Evolutionary conservation across 1,284 basidiomycete genomes (phyloP), one percentile per base, ranked within the genome.

Genomic region (Irpex sp.): DNA sequence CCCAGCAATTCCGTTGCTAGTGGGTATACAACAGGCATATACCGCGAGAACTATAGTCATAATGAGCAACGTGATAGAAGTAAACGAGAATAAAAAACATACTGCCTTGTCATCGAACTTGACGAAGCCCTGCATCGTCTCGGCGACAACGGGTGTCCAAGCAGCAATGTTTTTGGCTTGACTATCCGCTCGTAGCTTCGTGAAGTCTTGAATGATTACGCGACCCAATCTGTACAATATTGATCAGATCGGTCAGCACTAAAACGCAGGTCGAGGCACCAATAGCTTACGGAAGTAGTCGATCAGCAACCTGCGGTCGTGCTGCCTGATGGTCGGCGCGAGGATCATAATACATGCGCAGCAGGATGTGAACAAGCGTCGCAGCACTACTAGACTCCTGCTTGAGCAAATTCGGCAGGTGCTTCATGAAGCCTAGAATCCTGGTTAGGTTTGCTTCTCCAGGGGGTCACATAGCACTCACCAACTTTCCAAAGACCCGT

Each of bases 401-500:
- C 77, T 99, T 98, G 64, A 99, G 81, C 57, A 99, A 83, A 77
- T 99, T 99, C 0, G 97, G 97, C 44, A 99, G 79, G 75, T 99
- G 98, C 75, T 98, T 98, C 97, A 99, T 99, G 79, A 99, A 99
- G 1, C 97, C 96, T 96, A 55, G 13, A 61, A 26, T 58, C 31
- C 5, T 21, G 3, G 17, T 47, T 47, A 13, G 54, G 31, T 17
- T 11, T 54, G n/a, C 4, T 17, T 34, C 34, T 26, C 31, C 36
- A 8, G 51, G 49, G 3, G 26, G 31, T 8, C 19, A 5, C 19
- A 13, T 15, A 6, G 3, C 31, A 88, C 94, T 77, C 66, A 93
- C 95, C 96, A 69, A 99, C 97, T 94, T 97, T 98, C 97, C 97
- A 99, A 58, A 99, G 82, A 4, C 93, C 94, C 61, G 96, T 98